phyloP scores from a whole-genome alignment of 2,329 filamentous ascomycete species.

The Knufia petricola region DNA sequence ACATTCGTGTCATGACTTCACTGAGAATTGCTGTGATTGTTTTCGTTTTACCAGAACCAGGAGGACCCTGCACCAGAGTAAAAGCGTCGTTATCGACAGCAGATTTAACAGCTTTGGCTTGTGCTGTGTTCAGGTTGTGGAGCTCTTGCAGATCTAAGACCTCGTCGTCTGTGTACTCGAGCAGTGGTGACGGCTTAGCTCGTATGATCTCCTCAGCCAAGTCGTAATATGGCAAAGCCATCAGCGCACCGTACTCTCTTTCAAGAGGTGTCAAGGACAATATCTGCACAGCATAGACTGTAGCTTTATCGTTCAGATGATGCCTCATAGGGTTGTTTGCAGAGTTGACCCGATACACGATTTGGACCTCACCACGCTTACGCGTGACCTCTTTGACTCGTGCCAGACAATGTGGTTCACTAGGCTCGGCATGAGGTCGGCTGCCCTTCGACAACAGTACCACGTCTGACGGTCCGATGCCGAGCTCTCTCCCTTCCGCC shows the following conservation, averaged over 20 bases:
- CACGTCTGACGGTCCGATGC: constrained; percentile 75
- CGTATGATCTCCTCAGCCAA: constrained; percentile 84
- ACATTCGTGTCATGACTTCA: constrained; percentile 41
- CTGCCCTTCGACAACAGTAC: constrained; percentile 69
- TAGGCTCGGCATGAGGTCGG: constrained; percentile 56
- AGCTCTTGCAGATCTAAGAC: constrained; percentile 60
- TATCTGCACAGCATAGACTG: constrained; percentile 68
- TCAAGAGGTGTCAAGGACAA: constrained; percentile 91
- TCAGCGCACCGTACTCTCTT: constrained; percentile 84
- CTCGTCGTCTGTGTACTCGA: constrained; percentile 67
- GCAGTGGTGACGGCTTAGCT: constrained; percentile 79
- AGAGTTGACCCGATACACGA: constrained; percentile 69
- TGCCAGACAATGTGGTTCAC: constrained; percentile 72
- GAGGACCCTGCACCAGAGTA: constrained; percentile 89
- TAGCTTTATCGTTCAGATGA: constrained; percentile 57
- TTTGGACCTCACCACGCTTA: constrained; percentile 72
- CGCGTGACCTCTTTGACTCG: constrained; percentile 69
- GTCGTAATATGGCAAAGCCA: constrained; percentile 90
- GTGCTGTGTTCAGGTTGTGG: constrained; percentile 77
- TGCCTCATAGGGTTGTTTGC: constrained; percentile 54
- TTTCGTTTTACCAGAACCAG: constrained; percentile 96
- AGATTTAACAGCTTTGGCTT: constrained; percentile 84
- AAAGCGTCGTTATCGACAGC: constrained; percentile 95
- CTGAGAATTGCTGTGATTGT: constrained; percentile 83
- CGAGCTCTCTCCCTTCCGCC: constrained; percentile 59